Base-by-base conservation (phyloP, 2,329 filamentous ascomycete genomes). In the Ascochyta lentis region DNA sequence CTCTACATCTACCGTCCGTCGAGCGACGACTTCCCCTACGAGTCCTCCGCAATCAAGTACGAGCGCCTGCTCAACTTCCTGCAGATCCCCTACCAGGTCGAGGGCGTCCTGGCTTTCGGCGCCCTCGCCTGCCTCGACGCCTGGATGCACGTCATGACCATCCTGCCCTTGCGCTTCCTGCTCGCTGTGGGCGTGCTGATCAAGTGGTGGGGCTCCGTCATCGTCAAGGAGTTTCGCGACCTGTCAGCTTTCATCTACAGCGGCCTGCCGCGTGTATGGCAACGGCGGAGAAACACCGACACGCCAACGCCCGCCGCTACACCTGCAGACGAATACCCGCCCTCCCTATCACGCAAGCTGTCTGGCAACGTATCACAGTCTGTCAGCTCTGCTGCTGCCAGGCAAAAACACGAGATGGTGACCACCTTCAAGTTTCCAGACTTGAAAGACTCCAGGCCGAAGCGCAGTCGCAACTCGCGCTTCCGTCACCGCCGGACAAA, bases 131-230 rank as follows among this genome's bases (percentile, higher is more conserved):
- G 95, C 76, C 81, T 99, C 6, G 95, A 99, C 73, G 90, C 94
- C 1, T 99, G 94, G 92, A 84, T 99, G 1, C 95, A 97, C 77
- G 96, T 92, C 0, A 96, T 99, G 67, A 99, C 95, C 0, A 96
- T 99, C 40, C 80, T 99, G 0, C 95, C 95, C 0, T 83, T 99
- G 56, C 86, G 95, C 2, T 98, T 99, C 66, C 75, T 90, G 49
- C 89, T 93, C 55, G 94, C 95, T 1, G 68, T 94, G 0, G 86
- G 86, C 19, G 87, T 98, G 2, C 78, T 99, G 24, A 74, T 86
- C 9, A 84, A 85, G 57, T 98, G 93, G 83, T 96, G 91, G 91
- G 82, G 76, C 2, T 85, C 89, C 31, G 85, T 92, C 22, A 64
- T 94, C 2, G 81, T 81, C 4, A 89, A 88, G 60, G 94, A 98